Conservation (phyloP, 345 rosid species). For the Ceriops zippeliana region DNA sequence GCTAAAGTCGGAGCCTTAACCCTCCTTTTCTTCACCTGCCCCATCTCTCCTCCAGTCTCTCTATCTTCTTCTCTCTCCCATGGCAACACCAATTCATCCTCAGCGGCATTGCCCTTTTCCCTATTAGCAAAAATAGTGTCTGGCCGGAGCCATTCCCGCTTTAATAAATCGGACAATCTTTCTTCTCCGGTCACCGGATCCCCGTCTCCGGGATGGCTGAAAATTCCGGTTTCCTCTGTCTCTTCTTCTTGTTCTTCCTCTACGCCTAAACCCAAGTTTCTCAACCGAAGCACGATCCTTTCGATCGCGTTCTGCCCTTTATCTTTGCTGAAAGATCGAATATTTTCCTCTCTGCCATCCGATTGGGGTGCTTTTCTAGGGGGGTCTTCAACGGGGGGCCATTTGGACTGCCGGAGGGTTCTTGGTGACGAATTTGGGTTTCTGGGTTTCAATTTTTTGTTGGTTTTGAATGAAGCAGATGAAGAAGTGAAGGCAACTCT, state of each 20-base stretch:
- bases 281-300: slow-evolving; percentile 75
- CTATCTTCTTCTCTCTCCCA: slow-evolving; percentile 52
- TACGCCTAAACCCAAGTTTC: slow-evolving; percentile 75
- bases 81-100: slow-evolving; percentile 42
- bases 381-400: slow-evolving; percentile 13
- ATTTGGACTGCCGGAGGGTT: slow-evolving; percentile 55
- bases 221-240: slow-evolving; percentile 20
- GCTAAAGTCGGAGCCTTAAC: slow-evolving; percentile 77
- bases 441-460: slow-evolving; percentile 30
- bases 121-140: slow-evolving; percentile 45
- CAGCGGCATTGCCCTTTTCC: slow-evolving; percentile 27
- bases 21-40: slow-evolving; percentile 37
- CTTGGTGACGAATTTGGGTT: slow-evolving; percentile 22
- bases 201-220: slow-evolving; percentile 4
- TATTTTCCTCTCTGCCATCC: slow-evolving; percentile 16
- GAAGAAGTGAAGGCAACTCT: slow-evolving; percentile 30
- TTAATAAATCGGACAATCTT: slow-evolving; percentile 69
- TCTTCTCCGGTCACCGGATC: slow-evolving; percentile 66
- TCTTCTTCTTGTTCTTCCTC: slow-evolving; percentile 51
- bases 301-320: slow-evolving; percentile 71
- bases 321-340: slow-evolving; percentile 29
- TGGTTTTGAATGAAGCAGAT: slow-evolving; percentile 28
- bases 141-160: slow-evolving; percentile 86
- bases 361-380: slow-evolving; percentile 18
- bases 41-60: slow-evolving; percentile 13